Evolutionary conservation across 148 eudicot genomes (phyloP), one percentile per base, ranked within the genome.

Genomic region (Chenopodium suecicum): DNA sequence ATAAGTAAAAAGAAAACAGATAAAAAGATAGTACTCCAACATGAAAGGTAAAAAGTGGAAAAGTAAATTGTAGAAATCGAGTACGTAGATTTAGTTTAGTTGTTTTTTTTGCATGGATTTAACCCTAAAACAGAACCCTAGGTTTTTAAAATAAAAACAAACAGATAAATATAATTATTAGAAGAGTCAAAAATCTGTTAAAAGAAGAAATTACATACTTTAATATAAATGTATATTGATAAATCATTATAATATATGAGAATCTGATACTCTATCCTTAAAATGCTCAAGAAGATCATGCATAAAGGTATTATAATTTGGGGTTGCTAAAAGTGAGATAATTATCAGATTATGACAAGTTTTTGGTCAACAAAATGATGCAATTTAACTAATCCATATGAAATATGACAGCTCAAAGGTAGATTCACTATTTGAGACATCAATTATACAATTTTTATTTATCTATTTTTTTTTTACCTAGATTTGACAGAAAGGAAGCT

Each of bases 71-170:
- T 27, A 58, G 81, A 70, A 83, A 88, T 85, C 90, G 83, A 88
- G 87, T 41, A 41, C 44, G 44, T 87, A 83, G 89, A 87, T 87
- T 85, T 84, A 46, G 76, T 85, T 84, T 69, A 80, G 73, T 78
- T 86, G 75, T 68, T 50, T 71, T 80, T 73, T 71, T 80, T 73
- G 81, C 75, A 78, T 82, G 75, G 75, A 41, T 34, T 83, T 58
- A 77, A 81, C 77, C 66, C 62, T 56, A 56, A 56, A 73, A 47
- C 72, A 25, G 47, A 85, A 73, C 63, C 83, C 86, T 12, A 84
- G 37, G 73, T 34, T 44, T 44, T 58, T 27, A 41, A 22, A 67
- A 78, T 32, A 37, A 65, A 31, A 68, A 41, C 44, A 41, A 41
- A 41, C 5, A 44, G 2, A 7, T 44, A 79, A 74, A 79, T 60